phyloP scores from a whole-genome alignment of 2,329 filamentous ascomycete species.

The Chrysoporthe cubensis region DNA sequence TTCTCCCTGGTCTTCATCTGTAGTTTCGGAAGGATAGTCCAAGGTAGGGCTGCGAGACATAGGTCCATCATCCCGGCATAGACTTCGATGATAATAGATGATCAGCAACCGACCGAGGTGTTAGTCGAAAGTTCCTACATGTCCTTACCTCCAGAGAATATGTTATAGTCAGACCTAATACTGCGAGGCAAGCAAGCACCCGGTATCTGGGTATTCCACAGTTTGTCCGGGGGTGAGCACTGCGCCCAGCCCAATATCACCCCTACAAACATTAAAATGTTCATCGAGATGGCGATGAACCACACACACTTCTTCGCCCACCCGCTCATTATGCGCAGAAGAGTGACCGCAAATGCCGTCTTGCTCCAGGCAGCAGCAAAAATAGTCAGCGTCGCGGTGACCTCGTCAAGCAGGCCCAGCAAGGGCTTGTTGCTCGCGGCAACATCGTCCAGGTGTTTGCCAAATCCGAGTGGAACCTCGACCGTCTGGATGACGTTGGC shows the following conservation, averaged over 20 bases:
- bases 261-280: constrained; percentile 35
- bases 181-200: constrained; percentile 34
- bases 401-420: constrained; percentile 3
- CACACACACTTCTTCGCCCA: constrained; percentile 36
- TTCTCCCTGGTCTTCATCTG: constrained; percentile 27
- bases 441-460: constrained; percentile 9
- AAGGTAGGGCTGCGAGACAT: constrained; percentile 24
- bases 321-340: constrained; percentile 37
- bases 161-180: constrained; percentile 32
- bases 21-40: constrained; percentile 25
- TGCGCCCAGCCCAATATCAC: constrained; percentile 34
- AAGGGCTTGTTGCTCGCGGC: background rate
- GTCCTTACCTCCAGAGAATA: constrained; percentile 31
- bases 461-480: constrained; percentile 10
- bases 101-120: background rate
- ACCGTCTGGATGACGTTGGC: constrained; percentile 21
- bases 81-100: background rate
- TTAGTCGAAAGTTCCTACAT: background rate
- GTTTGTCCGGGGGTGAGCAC: constrained; percentile 26
- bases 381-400: constrained; percentile 27
- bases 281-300: constrained; percentile 40
- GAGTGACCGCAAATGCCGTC: constrained; percentile 42
- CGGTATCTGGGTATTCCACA: constrained; percentile 31
- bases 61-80: constrained; percentile 28
- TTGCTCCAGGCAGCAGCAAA: constrained; percentile 39